A percentile compares a stretch with the other conserved stretches of the same genome.
Conservation (phyloP, 148 eudicot species). For the Cornus suecica region DNA sequence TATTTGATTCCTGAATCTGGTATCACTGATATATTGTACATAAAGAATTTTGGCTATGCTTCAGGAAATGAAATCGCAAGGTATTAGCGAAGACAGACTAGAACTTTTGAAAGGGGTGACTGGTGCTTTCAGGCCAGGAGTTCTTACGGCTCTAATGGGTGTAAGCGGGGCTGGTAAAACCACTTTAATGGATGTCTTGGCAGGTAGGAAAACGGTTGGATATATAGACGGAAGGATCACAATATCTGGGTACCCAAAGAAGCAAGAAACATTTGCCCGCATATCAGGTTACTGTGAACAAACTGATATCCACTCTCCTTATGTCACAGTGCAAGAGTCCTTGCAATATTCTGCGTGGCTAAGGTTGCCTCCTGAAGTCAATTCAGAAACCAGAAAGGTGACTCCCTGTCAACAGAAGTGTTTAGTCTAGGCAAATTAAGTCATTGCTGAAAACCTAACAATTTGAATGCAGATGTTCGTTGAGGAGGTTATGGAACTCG, state of each 20-base stretch:
- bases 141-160: conserved; percentile 67
- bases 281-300: conserved; percentile 62
- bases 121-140: conserved; percentile 66
- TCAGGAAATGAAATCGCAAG: conserved; percentile 49
- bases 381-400: conserved; percentile 34
- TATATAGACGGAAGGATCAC: conserved; percentile 47
- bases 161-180: conserved; percentile 64
- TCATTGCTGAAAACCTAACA: neutral
- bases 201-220: conserved; percentile 61
- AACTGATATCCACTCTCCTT: conserved; percentile 60
- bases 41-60: neutral
- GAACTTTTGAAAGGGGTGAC: conserved; percentile 50
- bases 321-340: conserved; percentile 49
- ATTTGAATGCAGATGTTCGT: conserved; percentile 44
- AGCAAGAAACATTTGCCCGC: conserved; percentile 62
- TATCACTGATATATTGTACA: no score
- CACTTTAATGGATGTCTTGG: conserved; percentile 58
- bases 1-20: no score
- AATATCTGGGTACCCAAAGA: conserved; percentile 58
- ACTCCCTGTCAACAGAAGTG: neutral
- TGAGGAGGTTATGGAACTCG: conserved; percentile 62
- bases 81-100: conserved; percentile 31
- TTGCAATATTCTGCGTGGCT: conserved; percentile 55
- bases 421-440: neutral
- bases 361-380: conserved; percentile 44